Evolutionary conservation across 805 yeast genomes (phyloP).

Genomic region (Kurtzmaniella fragi): DNA sequence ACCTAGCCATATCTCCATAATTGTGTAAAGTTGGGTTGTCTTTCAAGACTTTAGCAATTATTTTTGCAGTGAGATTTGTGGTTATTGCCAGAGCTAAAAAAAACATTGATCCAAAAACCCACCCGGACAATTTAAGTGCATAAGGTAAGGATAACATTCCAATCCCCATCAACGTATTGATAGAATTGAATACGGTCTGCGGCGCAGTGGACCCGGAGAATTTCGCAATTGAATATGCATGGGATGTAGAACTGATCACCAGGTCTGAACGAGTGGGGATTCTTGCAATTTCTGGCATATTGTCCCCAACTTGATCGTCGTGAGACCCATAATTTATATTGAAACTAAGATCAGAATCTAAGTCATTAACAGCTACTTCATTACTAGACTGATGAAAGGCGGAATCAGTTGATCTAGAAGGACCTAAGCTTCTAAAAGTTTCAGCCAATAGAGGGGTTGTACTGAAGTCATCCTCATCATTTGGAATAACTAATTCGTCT

Average conservation of each 20-base stretch:
- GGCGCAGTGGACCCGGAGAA: slow-evolving; percentile 54
- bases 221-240: slow-evolving; percentile 13
- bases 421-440: slow-evolving; percentile 7
- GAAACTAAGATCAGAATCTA: slow-evolving; percentile 8
- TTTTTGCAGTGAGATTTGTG: slow-evolving; percentile 50
- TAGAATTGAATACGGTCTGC: slow-evolving; percentile 63
- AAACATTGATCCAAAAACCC: slow-evolving; percentile 47
- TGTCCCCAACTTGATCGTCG: not conserved
- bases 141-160: slow-evolving; percentile 71
- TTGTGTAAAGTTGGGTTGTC: slow-evolving; percentile 38
- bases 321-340: slow-evolving; percentile 15
- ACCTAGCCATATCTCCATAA: slow-evolving; percentile 56
- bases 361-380: no score
- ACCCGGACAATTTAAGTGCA: slow-evolving; percentile 64
- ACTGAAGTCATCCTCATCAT: slow-evolving; percentile 7
- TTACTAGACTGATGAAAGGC: no score
- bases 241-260: not conserved
- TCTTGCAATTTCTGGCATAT: not conserved
- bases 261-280: not conserved
- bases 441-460: slow-evolving; percentile 1
- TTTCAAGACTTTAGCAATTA: slow-evolving; percentile 45
- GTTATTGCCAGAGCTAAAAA: slow-evolving; percentile 42
- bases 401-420: no score
- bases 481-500: slow-evolving; percentile 8
- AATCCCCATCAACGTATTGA: slow-evolving; percentile 71